These are phyloP conservation scores for Pestalotiopsis sp. DNA, from an alignment of 2,329 filamentous ascomycete species.

Conservation along the genomic window DNA sequence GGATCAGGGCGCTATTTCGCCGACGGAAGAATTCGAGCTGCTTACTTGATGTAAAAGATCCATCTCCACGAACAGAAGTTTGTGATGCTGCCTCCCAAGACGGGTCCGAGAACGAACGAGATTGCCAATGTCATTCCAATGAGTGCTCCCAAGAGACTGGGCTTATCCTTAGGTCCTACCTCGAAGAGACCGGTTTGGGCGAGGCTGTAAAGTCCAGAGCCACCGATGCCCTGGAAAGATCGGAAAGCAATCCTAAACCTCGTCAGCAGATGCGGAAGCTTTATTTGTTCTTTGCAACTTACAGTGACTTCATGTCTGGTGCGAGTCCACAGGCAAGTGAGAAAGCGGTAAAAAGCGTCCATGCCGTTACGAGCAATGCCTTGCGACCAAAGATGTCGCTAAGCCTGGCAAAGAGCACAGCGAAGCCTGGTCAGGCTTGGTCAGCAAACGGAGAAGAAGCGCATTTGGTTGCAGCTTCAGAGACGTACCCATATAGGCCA, in stretches of 20 bases:
- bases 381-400: conserved; percentile 62
- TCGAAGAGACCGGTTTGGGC: conserved; percentile 61
- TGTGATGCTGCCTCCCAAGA: conserved; percentile 59
- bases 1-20: conserved; percentile 14
- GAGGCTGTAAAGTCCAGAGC: conserved; percentile 63
- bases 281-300: conserved; percentile 22
- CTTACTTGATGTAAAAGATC: conserved; percentile 65
- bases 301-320: conserved; percentile 54
- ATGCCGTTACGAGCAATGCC: conserved; percentile 51
- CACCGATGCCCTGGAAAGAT: conserved; percentile 62
- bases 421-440: conserved; percentile 44
- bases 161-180: conserved; percentile 54
- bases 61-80: conserved; percentile 58
- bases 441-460: background rate
- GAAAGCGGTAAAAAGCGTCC: conserved; percentile 57
- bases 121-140: conserved; percentile 59
- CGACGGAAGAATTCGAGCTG: background rate
- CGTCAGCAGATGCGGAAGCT: background rate
- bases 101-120: conserved; percentile 60
- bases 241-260: conserved; percentile 56
- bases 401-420: conserved; percentile 59
- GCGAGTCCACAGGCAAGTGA: conserved; percentile 57
- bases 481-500: conserved; percentile 56
- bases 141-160: conserved; percentile 56
- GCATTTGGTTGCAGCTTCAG: too few relatives aligned